Evolutionary conservation across 176 grass and related monocot species (phyloP).

Genomic region (Zea mays): DNA sequence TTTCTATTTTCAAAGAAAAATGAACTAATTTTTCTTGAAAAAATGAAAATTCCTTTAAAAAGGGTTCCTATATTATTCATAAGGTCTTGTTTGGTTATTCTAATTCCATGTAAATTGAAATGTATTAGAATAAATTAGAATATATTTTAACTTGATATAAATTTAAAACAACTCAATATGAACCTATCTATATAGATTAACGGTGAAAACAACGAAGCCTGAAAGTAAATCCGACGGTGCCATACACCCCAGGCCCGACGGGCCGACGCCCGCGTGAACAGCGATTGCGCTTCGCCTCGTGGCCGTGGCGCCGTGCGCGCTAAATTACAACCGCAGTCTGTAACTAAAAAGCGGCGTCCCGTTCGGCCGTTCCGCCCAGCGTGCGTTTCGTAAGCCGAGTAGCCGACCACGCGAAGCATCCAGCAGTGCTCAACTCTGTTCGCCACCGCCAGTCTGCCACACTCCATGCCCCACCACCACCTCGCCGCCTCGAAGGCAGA

Average conservation of each 20-base stretch:
- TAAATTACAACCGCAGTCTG: slow-evolving; percentile 25
- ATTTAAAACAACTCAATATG: too few relatives aligned
- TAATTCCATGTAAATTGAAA: too few relatives aligned
- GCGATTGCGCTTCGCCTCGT: neutral
- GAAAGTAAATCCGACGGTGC: neutral
- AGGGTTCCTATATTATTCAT: too few relatives aligned
- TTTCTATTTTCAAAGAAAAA: too few relatives aligned
- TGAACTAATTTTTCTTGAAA: too few relatives aligned
- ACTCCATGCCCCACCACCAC: slow-evolving; percentile 40
- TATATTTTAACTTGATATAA: too few relatives aligned
- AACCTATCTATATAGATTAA: too few relatives aligned
- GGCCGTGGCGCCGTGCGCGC: slow-evolving; percentile 2
- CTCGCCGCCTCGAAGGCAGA: slow-evolving; percentile 44
- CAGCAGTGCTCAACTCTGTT: slow-evolving; percentile 39
- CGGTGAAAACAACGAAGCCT: too few relatives aligned
- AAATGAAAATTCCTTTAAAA: too few relatives aligned
- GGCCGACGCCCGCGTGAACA: neutral
- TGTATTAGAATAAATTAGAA: too few relatives aligned
- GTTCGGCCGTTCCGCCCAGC: neutral
- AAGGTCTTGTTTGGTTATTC: too few relatives aligned
- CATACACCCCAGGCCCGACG: neutral
- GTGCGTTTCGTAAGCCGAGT: slow-evolving; percentile 29
- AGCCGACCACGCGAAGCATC: slow-evolving; percentile 51
- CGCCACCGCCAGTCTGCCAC: slow-evolving; percentile 33
- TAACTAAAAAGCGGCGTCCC: slow-evolving; percentile 32